Conservation (phyloP, 2,329 filamentous ascomycete species). For the Metarhizium sp. region DNA sequence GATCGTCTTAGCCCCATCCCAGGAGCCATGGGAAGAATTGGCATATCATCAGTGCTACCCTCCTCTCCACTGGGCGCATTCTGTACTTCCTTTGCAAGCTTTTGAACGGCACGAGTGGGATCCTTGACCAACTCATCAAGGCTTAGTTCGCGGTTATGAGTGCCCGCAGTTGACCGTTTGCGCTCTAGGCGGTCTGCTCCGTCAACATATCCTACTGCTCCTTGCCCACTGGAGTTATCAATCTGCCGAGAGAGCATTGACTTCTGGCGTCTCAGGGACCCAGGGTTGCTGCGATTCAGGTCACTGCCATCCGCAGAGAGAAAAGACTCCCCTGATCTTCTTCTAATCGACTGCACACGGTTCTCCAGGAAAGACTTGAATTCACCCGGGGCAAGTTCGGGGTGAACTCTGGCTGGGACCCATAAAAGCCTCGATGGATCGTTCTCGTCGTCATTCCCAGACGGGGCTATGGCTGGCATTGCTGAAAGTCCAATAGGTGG, state of each 20-base stretch:
- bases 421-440: constrained; percentile 85
- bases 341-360: constrained; percentile 79
- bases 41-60: constrained; percentile 58
- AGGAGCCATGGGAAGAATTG: constrained; percentile 71
- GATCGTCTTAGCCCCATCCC: constrained; percentile 79
- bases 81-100: constrained; percentile 51
- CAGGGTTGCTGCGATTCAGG: constrained; percentile 42
- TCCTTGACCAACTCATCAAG: constrained; percentile 79
- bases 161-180: constrained; percentile 54
- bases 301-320: constrained; percentile 45
- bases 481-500: constrained; percentile 59
- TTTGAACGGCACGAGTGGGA: constrained; percentile 60
- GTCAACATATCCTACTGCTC: constrained; percentile 62
- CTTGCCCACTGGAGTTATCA: constrained; percentile 55
- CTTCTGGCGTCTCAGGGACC: constrained; percentile 70
- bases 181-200: constrained; percentile 72
- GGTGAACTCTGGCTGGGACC: constrained; percentile 91
- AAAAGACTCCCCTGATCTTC: constrained; percentile 65
- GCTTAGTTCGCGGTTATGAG: constrained; percentile 51
- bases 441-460: constrained; percentile 68
- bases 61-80: constrained; percentile 32
- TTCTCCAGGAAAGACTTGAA: constrained; percentile 97
- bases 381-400: constrained; percentile 87
- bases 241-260: constrained; percentile 94
- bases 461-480: constrained; percentile 64